phyloP scores from a whole-genome alignment of 2,329 filamentous ascomycete species.

The Phoma sp. region DNA sequence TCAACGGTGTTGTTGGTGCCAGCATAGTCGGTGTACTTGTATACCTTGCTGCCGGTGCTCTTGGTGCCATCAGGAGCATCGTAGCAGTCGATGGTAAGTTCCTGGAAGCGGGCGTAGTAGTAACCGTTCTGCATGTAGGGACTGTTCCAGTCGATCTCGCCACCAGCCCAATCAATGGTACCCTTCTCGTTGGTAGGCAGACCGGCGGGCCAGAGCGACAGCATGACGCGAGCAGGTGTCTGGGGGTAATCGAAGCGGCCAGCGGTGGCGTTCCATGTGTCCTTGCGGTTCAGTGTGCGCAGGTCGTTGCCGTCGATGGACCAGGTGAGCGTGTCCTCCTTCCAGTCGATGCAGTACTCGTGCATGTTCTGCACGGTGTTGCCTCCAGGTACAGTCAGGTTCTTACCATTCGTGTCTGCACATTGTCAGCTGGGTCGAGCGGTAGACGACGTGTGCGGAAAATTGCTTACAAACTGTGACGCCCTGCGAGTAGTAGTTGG shows the following conservation, averaged over 20 bases:
- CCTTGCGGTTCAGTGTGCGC: conserved; percentile 73
- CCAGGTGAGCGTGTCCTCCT: conserved; percentile 85
- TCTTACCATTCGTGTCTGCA: conserved; percentile 74
- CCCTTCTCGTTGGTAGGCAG: conserved; percentile 77
- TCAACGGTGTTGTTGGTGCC: conserved; percentile 77
- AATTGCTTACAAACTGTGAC: conserved; percentile 79
- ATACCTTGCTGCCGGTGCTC: conserved; percentile 66
- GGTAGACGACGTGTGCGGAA: neutral
- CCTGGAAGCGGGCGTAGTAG: conserved; percentile 81
- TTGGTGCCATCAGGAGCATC: conserved; percentile 75
- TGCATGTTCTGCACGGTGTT: conserved; percentile 80
- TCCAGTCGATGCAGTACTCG: conserved; percentile 93
- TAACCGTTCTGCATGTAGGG: conserved; percentile 85
- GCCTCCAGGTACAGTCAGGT: conserved; percentile 63
- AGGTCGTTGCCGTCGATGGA: conserved; percentile 79
- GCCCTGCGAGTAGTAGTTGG: conserved; percentile 97
- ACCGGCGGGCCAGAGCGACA: conserved; percentile 96
- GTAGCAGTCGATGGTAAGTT: conserved; percentile 87
- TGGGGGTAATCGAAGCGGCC: conserved; percentile 89
- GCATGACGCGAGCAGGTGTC: conserved; percentile 86
- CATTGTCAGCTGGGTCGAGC: conserved; percentile 19
- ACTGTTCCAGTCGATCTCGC: conserved; percentile 84
- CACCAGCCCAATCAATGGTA: conserved; percentile 91
- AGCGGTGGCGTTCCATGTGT: conserved; percentile 85
- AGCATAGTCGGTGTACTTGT: conserved; percentile 70